Evolutionary conservation across 1,284 basidiomycete genomes (phyloP).

Genomic region (Golubevia sp.): DNA sequence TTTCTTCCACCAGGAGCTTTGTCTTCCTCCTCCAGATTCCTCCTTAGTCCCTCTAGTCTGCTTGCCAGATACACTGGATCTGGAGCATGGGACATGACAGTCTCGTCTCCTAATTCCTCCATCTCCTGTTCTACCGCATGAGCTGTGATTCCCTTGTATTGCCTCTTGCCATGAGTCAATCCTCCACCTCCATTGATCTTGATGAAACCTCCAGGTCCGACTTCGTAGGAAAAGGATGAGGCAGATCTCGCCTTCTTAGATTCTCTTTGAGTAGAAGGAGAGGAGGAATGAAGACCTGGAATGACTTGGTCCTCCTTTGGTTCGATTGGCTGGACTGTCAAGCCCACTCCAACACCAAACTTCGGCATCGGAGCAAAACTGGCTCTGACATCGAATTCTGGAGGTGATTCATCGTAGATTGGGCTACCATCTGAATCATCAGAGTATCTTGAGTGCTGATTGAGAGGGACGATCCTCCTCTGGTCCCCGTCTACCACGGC

Average conservation of each 20-base stretch:
- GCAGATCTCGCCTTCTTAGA: background rate
- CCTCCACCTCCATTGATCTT: conserved; percentile 22
- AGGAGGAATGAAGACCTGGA: background rate
- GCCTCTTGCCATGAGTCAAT: conserved; percentile 27
- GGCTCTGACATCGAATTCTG: conserved; percentile 34
- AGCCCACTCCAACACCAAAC: conserved; percentile 6
- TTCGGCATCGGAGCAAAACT: conserved; percentile 41
- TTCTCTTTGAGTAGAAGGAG: background rate
- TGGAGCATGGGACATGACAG: conserved; percentile 46
- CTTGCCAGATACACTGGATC: conserved; percentile 46
- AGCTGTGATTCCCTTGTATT: conserved; percentile 51
- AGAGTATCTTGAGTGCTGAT: too few species aligned
- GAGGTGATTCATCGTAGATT: conserved; percentile 1
- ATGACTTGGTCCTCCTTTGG: background rate
- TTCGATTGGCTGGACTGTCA: background rate
- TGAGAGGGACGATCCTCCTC: too few species aligned
- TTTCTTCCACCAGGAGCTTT: conserved; percentile 12
- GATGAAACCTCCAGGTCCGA: background rate
- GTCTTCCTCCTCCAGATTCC: conserved; percentile 45
- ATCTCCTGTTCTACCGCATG: conserved; percentile 51
- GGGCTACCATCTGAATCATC: too few species aligned
- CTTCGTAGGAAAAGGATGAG: too few species aligned
- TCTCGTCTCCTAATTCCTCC: conserved; percentile 38
- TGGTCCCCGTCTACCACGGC: too few species aligned
- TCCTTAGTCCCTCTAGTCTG: conserved; percentile 34